Conservation (phyloP, 2,329 filamentous ascomycete genomes). For the Talaromyces sp. region DNA sequence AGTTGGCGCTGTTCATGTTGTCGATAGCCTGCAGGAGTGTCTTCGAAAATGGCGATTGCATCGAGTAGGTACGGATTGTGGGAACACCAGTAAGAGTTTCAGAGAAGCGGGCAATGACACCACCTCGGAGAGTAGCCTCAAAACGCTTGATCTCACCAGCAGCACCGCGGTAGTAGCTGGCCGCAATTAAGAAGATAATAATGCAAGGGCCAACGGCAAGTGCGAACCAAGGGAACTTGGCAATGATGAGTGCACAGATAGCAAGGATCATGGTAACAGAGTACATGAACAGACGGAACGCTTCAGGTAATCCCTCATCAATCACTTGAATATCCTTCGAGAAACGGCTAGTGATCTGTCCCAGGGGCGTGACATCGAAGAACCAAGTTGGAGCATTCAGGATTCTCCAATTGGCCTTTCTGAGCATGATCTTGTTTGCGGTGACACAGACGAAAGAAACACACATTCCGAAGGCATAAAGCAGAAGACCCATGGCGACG, state of each 20-base stretch:
- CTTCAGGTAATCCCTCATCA: conserved; percentile 66
- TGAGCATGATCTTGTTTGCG: background rate
- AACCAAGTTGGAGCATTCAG: conserved; percentile 73
- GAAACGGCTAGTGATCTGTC: conserved; percentile 75
- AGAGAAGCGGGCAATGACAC: conserved; percentile 77
- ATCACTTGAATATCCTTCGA: conserved; percentile 74
- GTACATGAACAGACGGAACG: conserved; percentile 63
- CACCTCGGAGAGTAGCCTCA: conserved; percentile 74
- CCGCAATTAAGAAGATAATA: conserved; percentile 60
- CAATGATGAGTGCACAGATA: background rate
- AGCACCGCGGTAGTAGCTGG: conserved; percentile 66
- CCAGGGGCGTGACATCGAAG: conserved; percentile 77
- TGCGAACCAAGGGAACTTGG: background rate
- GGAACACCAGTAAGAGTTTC: conserved; percentile 70
- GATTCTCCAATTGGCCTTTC: conserved; percentile 39
- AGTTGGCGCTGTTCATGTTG: conserved; percentile 59
- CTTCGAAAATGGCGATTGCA: conserved; percentile 65
- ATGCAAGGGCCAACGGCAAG: conserved; percentile 41
- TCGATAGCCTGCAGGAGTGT: conserved; percentile 72
- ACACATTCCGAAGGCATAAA: background rate
- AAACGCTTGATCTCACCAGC: conserved; percentile 65
- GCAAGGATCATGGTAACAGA: conserved; percentile 52
- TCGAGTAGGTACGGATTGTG: conserved; percentile 76
- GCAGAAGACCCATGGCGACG: background rate
- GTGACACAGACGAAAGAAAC: background rate